Evolutionary conservation across 2,329 filamentous ascomycete species (phyloP).

Genomic region (Sclerotinia spermophila): DNA sequence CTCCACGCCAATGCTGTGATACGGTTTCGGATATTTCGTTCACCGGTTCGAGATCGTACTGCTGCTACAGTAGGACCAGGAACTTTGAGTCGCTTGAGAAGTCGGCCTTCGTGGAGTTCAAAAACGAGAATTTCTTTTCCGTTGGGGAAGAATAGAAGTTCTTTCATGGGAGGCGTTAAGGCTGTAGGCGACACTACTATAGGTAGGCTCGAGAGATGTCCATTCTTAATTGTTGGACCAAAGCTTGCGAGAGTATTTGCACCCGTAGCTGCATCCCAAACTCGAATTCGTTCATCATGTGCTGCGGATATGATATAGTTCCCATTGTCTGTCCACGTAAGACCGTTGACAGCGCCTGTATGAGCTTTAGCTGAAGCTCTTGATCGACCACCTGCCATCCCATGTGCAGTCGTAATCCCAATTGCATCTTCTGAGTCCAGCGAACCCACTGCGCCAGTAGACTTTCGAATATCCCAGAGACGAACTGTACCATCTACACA

Average conservation of each 20-base stretch:
- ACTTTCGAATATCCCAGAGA: conserved; percentile 82
- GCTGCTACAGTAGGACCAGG: conserved; percentile 53
- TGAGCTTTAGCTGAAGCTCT: conserved; percentile 64
- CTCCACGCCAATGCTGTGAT: conserved; percentile 76
- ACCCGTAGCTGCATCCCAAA: conserved; percentile 79
- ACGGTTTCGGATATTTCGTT: conserved; percentile 59
- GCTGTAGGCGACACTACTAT: conserved; percentile 62
- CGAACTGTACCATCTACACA: conserved; percentile 81
- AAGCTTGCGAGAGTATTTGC: conserved; percentile 88
- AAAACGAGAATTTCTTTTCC: conserved; percentile 75
- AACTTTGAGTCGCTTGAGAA: conserved; percentile 68
- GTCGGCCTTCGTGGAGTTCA: conserved; percentile 71
- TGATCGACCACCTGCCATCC: conserved; percentile 39
- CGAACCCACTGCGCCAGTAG: conserved; percentile 69
- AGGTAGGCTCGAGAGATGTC: conserved; percentile 55
- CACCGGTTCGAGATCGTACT: conserved; percentile 45
- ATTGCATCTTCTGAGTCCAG: conserved; percentile 81
- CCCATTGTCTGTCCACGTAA: conserved; percentile 81
- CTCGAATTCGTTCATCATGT: conserved; percentile 77
- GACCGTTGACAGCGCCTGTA: conserved; percentile 74
- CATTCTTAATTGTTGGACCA: conserved; percentile 76
- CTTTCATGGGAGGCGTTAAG: conserved; percentile 52
- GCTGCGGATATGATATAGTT: conserved; percentile 73
- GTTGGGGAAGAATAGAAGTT: conserved; percentile 78
- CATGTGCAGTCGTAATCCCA: conserved; percentile 53